phyloP scores from a whole-genome alignment of 2,329 filamentous ascomycete species.

The Sclerotiophoma versabilis region DNA sequence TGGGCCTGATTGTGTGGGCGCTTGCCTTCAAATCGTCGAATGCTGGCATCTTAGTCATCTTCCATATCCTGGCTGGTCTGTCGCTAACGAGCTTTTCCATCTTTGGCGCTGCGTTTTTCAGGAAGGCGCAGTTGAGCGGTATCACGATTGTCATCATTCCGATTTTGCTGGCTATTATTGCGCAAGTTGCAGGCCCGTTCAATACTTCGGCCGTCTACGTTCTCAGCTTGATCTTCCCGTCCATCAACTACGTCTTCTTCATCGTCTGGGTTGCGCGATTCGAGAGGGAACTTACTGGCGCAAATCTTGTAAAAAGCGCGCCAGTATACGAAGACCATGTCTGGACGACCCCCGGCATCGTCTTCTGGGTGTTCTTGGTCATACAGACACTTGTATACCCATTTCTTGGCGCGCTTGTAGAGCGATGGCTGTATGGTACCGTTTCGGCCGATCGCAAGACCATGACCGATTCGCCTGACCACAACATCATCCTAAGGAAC shows the following conservation, averaged over 20 bases:
- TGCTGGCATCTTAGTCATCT: conserved; percentile 58
- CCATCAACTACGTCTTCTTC: conserved; percentile 88
- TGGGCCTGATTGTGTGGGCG: conserved; percentile 71
- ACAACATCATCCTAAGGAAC: conserved; percentile 72
- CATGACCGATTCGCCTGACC: conserved; percentile 41
- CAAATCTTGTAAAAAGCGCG: conserved; percentile 68
- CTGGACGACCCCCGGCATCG: conserved; percentile 75
- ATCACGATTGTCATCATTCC: conserved; percentile 77
- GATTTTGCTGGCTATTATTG: conserved; percentile 79
- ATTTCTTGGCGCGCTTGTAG: conserved; percentile 75
- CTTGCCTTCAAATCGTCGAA: conserved; percentile 60
- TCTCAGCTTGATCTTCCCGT: conserved; percentile 79
- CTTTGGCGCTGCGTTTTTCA: conserved; percentile 83
- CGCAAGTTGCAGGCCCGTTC: conserved; percentile 73
- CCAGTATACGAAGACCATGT: conserved; percentile 55
- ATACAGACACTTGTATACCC: conserved; percentile 82
- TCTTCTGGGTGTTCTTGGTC: conserved; percentile 77
- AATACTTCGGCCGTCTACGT: conserved; percentile 70
- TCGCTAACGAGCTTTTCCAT: conserved; percentile 82
- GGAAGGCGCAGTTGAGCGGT: conserved; percentile 84
- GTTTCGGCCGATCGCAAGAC: conserved; percentile 63
- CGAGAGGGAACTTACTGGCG: conserved; percentile 67
- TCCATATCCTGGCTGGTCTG: conserved; percentile 78
- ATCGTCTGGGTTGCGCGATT: conserved; percentile 79
- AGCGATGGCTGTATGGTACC: conserved; percentile 78